Evolutionary conservation across 1,139 yeast genomes (phyloP).

Genomic region (Kodamaea ohmeri): DNA sequence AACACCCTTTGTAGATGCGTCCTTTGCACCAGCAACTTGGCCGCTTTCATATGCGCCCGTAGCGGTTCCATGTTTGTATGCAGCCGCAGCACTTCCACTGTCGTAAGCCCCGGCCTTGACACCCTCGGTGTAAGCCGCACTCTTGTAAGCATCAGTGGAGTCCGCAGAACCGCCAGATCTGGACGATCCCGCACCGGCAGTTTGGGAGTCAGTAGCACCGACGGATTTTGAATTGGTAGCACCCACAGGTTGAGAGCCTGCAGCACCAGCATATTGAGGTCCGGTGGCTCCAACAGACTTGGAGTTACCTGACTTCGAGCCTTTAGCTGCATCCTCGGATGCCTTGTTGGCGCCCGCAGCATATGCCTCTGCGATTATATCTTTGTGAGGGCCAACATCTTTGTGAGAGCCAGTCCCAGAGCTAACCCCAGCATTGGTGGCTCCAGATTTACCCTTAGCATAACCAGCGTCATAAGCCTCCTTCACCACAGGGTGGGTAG

Average conservation of each 20-base stretch:
- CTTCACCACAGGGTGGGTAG: conserved; percentile 12
- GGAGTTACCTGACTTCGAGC: not conserved
- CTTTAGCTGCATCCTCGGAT: not conserved
- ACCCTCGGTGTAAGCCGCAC: conserved; percentile 1
- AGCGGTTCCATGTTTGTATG: not conserved
- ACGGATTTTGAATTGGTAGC: not conserved
- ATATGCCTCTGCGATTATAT: conserved; percentile 1
- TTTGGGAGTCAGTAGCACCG: not conserved
- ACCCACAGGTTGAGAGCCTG: not conserved
- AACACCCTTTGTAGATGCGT: conserved; percentile 14
- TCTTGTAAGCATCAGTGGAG: too few relatives aligned
- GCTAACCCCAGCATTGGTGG: not conserved
- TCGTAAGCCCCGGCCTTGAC: conserved; percentile 20
- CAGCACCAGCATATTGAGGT: not conserved
- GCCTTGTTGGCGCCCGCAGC: conserved; percentile 1
- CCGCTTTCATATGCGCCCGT: not conserved
- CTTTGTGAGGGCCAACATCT: too few relatives aligned
- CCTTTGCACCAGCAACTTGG: conserved; percentile 19
- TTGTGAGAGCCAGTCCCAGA: conserved; percentile 2
- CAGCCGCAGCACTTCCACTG: conserved; percentile 13
- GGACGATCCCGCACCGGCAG: conserved; percentile 3
- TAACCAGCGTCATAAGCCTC: conserved; percentile 21
- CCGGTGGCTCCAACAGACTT: not conserved
- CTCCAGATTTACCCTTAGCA: not conserved
- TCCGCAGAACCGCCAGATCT: not conserved